These are phyloP conservation scores for Sedum album DNA, from an alignment of 164 flowering plant species.

Conservation along the genomic window DNA sequence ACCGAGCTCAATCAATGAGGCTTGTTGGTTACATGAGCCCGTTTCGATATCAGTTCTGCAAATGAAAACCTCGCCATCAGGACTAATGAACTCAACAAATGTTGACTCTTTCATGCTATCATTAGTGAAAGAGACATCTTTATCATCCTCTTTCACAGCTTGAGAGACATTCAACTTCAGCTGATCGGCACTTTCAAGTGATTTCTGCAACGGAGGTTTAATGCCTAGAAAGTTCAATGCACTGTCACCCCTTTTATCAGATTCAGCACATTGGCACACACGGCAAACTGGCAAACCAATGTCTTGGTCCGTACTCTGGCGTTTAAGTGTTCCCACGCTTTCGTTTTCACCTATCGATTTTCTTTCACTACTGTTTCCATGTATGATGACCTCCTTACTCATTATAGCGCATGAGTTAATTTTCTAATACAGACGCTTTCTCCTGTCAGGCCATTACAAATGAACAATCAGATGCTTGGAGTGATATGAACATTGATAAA, in stretches of 20 bases:
- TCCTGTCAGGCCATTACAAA: too few relatives aligned
- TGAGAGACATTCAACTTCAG: slow-evolving; percentile 19
- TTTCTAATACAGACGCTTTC: too few relatives aligned
- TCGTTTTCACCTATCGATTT: background rate
- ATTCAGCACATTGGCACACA: background rate
- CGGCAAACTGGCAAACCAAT: background rate
- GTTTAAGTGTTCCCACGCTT: background rate
- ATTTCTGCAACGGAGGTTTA: background rate
- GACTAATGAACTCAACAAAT: slow-evolving; percentile 59
- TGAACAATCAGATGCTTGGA: too few relatives aligned
- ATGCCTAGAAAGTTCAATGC: background rate
- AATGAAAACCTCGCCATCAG: slow-evolving; percentile 75
- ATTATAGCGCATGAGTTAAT: background rate
- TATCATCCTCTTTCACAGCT: slow-evolving; percentile 16
- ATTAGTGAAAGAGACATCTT: slow-evolving; percentile 12
- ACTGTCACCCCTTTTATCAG: background rate
- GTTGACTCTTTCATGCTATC: slow-evolving; percentile 24
- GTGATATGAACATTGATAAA: too few relatives aligned
- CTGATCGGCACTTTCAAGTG: slow-evolving; percentile 18
- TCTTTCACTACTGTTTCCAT: background rate
- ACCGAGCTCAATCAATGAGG: slow-evolving; percentile 63
- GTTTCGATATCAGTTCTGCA: slow-evolving; percentile 66
- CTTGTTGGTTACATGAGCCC: slow-evolving; percentile 42
- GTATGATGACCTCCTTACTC: background rate
- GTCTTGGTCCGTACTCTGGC: background rate